These are phyloP conservation scores for Cladosporium phlei DNA, from an alignment of 2,329 filamentous ascomycete species.

Conservation along the genomic window DNA sequence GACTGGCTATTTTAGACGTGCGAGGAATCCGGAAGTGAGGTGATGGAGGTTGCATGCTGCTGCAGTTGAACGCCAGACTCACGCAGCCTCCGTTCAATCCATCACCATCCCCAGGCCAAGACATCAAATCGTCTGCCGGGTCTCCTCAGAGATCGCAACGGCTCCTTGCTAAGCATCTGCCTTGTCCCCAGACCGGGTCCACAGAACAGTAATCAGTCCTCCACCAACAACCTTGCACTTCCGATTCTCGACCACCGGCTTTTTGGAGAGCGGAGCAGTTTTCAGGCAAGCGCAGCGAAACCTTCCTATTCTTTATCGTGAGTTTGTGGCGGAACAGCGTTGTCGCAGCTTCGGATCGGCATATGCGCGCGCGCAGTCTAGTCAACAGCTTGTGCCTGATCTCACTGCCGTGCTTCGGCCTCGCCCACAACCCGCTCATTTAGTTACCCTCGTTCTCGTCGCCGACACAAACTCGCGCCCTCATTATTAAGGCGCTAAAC, in stretches of 20 bases:
- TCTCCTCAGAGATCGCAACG: conserved; percentile 12
- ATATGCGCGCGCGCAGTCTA: conserved; percentile 2
- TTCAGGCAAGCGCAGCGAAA: conserved; percentile 5
- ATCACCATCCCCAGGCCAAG: conserved; percentile 11
- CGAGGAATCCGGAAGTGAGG: background rate
- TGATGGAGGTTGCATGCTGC: too few species aligned
- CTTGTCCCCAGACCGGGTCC: conserved; percentile 9
- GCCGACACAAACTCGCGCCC: conserved; percentile 6
- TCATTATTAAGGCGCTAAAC: background rate
- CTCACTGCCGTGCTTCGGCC: conserved; percentile 9
- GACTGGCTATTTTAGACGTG: background rate
- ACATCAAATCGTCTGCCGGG: conserved; percentile 1
- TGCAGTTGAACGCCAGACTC: conserved; percentile 1
- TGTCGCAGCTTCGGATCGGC: conserved; percentile 6
- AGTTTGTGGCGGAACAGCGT: background rate
- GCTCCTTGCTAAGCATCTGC: background rate
- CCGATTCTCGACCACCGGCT: conserved; percentile 7
- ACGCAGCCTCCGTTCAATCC: background rate
- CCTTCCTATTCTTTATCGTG: conserved; percentile 13
- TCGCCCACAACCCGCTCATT: conserved; percentile 9
- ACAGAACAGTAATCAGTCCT: background rate
- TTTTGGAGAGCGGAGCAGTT: conserved; percentile 9
- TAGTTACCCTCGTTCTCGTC: conserved; percentile 2
- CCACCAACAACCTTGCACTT: background rate
- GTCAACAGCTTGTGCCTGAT: conserved; percentile 1